These are phyloP conservation scores for Narthecium ossifragum DNA, from an alignment of 106 monocot species.

Conservation along the genomic window DNA sequence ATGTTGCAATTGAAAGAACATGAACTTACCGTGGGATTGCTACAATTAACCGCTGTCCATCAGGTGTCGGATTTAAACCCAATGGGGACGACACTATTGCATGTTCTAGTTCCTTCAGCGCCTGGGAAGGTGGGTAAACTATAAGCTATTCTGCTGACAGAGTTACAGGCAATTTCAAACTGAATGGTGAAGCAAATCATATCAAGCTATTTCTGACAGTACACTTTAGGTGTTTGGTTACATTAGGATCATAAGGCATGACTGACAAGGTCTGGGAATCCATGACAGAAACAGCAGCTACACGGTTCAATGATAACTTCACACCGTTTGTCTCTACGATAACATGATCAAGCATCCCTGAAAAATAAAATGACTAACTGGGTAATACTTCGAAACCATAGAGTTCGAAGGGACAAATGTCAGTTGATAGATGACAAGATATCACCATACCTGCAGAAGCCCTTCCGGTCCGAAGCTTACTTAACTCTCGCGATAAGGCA, in stretches of 20 bases:
- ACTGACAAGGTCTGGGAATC: slow-evolving; percentile 86
- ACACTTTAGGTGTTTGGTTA: slow-evolving; percentile 20
- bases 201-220: too few species aligned
- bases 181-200: too few species aligned
- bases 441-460: slow-evolving; percentile 69
- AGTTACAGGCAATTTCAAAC: too few species aligned
- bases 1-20: background rate
- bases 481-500: slow-evolving; percentile 71
- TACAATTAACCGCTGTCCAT: slow-evolving; percentile 72
- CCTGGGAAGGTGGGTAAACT: slow-evolving; percentile 32
- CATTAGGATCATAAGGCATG: slow-evolving; percentile 86
- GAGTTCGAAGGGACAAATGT: background rate
- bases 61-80: slow-evolving; percentile 76
- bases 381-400: background rate
- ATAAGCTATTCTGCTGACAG: too few species aligned
- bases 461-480: slow-evolving; percentile 90
- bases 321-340: slow-evolving; percentile 69
- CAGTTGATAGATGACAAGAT: too few species aligned
- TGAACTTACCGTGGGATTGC: slow-evolving; percentile 73
- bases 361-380: slow-evolving; percentile 1
- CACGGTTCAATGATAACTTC: slow-evolving; percentile 68
- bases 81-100: slow-evolving; percentile 86
- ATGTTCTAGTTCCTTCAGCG: slow-evolving; percentile 67
- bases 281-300: slow-evolving; percentile 87
- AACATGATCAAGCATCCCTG: slow-evolving; percentile 94